Evolutionary conservation across 495 filamentous ascomycete species (phyloP), one percentile per base, ranked within the genome.

Genomic region (Penicillium riverlandense): DNA sequence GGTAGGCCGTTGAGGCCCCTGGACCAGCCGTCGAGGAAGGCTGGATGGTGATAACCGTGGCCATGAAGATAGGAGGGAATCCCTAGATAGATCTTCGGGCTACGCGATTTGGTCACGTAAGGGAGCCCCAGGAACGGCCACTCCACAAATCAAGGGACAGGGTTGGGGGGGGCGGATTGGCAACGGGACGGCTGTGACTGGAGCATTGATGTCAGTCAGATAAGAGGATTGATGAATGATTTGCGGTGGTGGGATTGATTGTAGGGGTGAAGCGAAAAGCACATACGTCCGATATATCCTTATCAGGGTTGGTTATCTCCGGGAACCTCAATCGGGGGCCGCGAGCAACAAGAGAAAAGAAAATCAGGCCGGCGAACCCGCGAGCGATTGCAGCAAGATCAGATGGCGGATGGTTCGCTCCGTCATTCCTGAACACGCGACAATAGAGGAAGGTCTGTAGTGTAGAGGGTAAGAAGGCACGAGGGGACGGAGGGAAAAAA

Each of bases 31-130:
- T 54, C 38, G 65, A 53, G 49, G 63, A 67, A 52, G 66, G 69
- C 55, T 71, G 67, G 53, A 71, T 54, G 9, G 65, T 70, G 54
- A 72, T 68, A 58, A 69, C 67, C 38, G 67, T 65, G 44, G 69
- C 69, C 69, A 70, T 69, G 53, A 38, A 43, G 43, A 27, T 28
- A 1, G 9, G 31, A 35, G 12, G 7, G 16, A 47, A 16, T 22
- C 22, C 22, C 22, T 22, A 22, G 22, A 22, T 22, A 22, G 29
- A 40, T 35, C 16, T 10, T 27, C 11, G 27, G 12, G 37, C 35
- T 35, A 38, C 29, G 44, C 29, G 43, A 46, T 39, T 43, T 36
- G 22, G 49, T 49, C 50, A 45, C 46, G 49, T 52, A 52, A 52
- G 22, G 22, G 22, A 22, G 6, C 22, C 22, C 22, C 22, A 22